Conservation (phyloP, 352 stramenopile species). For the Blastocystis sp. region DNA sequence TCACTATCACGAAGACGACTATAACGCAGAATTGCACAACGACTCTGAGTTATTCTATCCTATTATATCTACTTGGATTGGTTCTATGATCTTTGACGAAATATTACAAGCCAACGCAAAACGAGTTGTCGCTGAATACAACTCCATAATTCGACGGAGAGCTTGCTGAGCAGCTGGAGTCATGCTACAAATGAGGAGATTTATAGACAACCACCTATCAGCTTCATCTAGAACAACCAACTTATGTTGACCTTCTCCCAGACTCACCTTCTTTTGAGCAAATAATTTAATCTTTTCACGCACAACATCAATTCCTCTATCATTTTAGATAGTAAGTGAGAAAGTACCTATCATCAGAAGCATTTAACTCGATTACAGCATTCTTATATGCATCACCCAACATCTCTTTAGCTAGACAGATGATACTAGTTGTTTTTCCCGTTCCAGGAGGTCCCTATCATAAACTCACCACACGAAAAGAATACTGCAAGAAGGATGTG, state of each 20-base stretch:
- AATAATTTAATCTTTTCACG: slow-evolving; percentile 99
- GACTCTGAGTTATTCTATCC: slow-evolving; percentile 77
- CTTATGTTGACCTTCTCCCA: slow-evolving; percentile 87
- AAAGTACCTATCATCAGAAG: slow-evolving; percentile 87
- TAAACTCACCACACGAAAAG: background rate
- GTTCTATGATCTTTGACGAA: slow-evolving; percentile 98
- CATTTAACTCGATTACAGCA: slow-evolving; percentile 95
- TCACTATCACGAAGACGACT: slow-evolving; percentile 89
- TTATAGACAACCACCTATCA: slow-evolving; percentile 73
- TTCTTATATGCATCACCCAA: slow-evolving; percentile 77
- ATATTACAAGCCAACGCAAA: slow-evolving; percentile 98
- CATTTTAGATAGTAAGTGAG: background rate
- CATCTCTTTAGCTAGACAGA: slow-evolving; percentile 83
- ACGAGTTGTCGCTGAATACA: slow-evolving; percentile 93
- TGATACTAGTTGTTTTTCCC: slow-evolving; percentile 87
- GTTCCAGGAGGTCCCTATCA: slow-evolving; percentile 81
- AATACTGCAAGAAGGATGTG: slow-evolving; percentile 91
- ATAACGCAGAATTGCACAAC: slow-evolving; percentile 95
- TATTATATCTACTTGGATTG: slow-evolving; percentile 77
- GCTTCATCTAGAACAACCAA: slow-evolving; percentile 98
- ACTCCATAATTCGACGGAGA: slow-evolving; percentile 94
- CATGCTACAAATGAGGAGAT: slow-evolving; percentile 78
- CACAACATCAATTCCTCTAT: slow-evolving; percentile 78
- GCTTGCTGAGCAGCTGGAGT: slow-evolving; percentile 93
- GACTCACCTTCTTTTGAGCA: slow-evolving; percentile 93